Percentiles rank a stretch among this genome's conserved stretches.
Conservation (phyloP, 768 basidiomycete genomes). For the Naematelia aurantialba region DNA sequence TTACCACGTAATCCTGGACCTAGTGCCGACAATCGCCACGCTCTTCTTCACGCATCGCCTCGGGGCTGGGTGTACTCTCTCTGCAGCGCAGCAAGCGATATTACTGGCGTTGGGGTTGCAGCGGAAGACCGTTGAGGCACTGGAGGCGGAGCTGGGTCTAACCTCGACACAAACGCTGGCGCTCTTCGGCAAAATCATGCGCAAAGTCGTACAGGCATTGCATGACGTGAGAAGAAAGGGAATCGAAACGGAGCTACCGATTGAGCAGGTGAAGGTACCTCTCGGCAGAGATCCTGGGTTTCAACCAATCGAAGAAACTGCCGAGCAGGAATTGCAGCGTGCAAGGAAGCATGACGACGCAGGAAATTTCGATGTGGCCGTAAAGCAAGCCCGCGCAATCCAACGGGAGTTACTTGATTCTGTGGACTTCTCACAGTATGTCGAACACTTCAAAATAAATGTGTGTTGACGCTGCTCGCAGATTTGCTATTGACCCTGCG, state of each 20-base stretch:
- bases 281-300: slow-evolving; percentile 17
- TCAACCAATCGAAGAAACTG: slow-evolving; percentile 18
- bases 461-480: slow-evolving; percentile 14
- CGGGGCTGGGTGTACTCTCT: slow-evolving; percentile 64
- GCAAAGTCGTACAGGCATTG: slow-evolving; percentile 73
- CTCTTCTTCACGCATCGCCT: slow-evolving; percentile 72
- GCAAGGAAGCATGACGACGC: slow-evolving; percentile 53
- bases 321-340: slow-evolving; percentile 16
- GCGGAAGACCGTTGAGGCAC: slow-evolving; percentile 79
- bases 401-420: slow-evolving; percentile 84
- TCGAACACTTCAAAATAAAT: slow-evolving; percentile 17
- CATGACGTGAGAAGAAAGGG: slow-evolving; percentile 74
- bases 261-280: slow-evolving; percentile 40
- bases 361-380: slow-evolving; percentile 67
- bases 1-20: slow-evolving; percentile 91
- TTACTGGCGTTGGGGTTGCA: slow-evolving; percentile 84
- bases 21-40: slow-evolving; percentile 74
- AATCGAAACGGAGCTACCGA: slow-evolving; percentile 59
- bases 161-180: slow-evolving; percentile 85
- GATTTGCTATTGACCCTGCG: slow-evolving; percentile 62
- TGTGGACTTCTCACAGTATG: slow-evolving; percentile 82
- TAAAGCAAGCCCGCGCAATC: slow-evolving; percentile 53
- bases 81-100: slow-evolving; percentile 87
- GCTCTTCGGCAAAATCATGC: slow-evolving; percentile 82
- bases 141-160: slow-evolving; percentile 77